Evolutionary conservation across 345 rosid genomes (phyloP), one percentile per base, ranked within the genome.

Genomic region (Excoecaria agallocha): DNA sequence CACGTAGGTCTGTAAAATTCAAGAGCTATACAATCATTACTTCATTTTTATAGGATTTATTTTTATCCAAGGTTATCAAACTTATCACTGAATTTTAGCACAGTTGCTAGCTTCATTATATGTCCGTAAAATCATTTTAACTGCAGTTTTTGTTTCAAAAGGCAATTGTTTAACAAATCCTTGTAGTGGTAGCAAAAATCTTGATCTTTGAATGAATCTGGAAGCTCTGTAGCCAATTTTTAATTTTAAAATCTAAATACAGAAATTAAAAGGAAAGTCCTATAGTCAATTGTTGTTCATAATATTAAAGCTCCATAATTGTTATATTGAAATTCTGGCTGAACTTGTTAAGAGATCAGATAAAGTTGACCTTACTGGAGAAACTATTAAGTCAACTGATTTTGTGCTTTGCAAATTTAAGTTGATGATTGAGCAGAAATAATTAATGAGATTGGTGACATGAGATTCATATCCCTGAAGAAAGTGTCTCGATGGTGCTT

Each of bases 1-100:
- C 98, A 94, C 58, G 91, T 90, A 85, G 98, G 98, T 92, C 70
- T 76, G 96, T 80, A 79, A 66, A 69, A 71, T 58, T 67, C 25
- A 8, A 39, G 22, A 41, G 12, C 49, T 10, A 30, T 56, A 65
- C 30, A 16, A 15, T 71, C 74, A 61, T 71, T 74, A 25, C 35
- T 38, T 45, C 58, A 54, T 51, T n/a, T 22, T 43, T 71, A 49
- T 49, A 22, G 12, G 15, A 25, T 60, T 60, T 24, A 30, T 8
- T 22, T 60, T 61, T 16, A 30, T 61, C 2, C 19, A 5, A 10
- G 62, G 37, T 60, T 15, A 61, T 12, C 37, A 8, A 61, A 37
- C 7, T 61, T 61, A 35, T 61, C 17, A 15, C 41, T 55, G 20
- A 30, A 61, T 9, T 19, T 55, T 25, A 30, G 66, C 45, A 61